Evolutionary conservation across 305 asterid species (phyloP), one percentile per base, ranked within the genome.

Genomic region (Fraxinus ornus): DNA sequence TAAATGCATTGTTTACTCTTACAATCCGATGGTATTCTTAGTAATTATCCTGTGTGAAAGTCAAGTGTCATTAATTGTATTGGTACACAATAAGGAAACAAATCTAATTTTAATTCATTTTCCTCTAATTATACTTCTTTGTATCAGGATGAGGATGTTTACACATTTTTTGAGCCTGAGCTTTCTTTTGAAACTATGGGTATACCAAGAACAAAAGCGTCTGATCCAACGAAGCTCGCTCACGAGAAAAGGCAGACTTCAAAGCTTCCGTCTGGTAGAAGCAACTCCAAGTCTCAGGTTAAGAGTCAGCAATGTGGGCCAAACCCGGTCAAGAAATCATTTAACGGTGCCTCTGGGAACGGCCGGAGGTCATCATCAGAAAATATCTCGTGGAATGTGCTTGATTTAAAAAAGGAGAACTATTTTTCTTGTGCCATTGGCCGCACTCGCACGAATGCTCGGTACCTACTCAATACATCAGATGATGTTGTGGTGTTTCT

Each of bases 351-450:
- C 28, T 71, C 13, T 32, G 44, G 44, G 44, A 71, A 86, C 86
- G 89, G 92, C 78, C 84, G 88, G 74, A 89, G 89, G 8, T 52
- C 94, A 41, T 79, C 94, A 12, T 85, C 93, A 1, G 95, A 91
- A 84, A 88, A 86, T 39, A 85, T 85, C 28, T 86, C 97, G 0
- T 95, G 98, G 98, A 93, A 91, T 73, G 98, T 96, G 86, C 94
- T 96, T 2, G 98, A 96, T 88, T 92, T 96, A 37, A 94, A 94
- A 76, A 92, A 92, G 89, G 99, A 93, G 70, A 96, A 96, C 86
- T 96, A 96, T 84, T 96, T 93, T 86, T 94, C 99, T 28, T 94
- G 97, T 82, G 86, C 97, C 24, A 97, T 94, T 30, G 97, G 98
- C 22, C 89, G 98, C 35, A 90, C 87, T 30, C 94, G 94, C 5